phyloP scores from a whole-genome alignment of 345 rosid genomes.

The Pelargonium nanum region DNA sequence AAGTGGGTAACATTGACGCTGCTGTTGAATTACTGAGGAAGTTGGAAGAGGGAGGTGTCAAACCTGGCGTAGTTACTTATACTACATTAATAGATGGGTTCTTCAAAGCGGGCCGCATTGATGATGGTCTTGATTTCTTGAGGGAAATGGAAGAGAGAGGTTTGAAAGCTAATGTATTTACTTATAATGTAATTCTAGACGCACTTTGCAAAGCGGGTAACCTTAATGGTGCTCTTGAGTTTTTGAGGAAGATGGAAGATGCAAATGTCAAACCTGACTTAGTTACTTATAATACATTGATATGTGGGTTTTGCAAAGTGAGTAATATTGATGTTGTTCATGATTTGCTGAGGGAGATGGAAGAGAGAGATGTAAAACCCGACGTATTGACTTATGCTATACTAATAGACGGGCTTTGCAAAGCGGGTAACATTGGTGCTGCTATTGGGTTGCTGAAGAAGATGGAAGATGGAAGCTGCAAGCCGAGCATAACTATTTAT shows the following conservation, averaged over 20 bases:
- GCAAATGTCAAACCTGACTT: slow-evolving; percentile 49
- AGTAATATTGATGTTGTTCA: slow-evolving; percentile 41
- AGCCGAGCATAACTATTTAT: slow-evolving; percentile 45
- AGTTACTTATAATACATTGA: slow-evolving; percentile 54
- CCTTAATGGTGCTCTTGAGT: slow-evolving; percentile 36
- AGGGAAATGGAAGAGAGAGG: slow-evolving; percentile 33
- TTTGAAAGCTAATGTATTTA: slow-evolving; percentile 35
- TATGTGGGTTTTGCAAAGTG: slow-evolving; percentile 49
- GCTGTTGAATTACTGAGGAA: too few species aligned
- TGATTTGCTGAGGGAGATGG: slow-evolving; percentile 43
- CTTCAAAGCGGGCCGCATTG: slow-evolving; percentile 46
- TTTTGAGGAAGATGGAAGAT: slow-evolving; percentile 44
- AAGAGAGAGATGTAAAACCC: slow-evolving; percentile 33
- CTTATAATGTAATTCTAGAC: slow-evolving; percentile 55
- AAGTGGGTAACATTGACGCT: too few species aligned
- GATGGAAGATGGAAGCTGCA: slow-evolving; percentile 50
- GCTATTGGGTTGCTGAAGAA: slow-evolving; percentile 42
- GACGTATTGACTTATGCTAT: slow-evolving; percentile 47
- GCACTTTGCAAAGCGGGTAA: slow-evolving; percentile 55
- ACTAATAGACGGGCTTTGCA: too few species aligned
- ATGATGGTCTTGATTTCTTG: slow-evolving; percentile 43
- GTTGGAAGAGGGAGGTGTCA: too few species aligned
- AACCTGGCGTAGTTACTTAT: too few species aligned
- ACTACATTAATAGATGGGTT: too few species aligned
- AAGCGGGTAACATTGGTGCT: slow-evolving; percentile 42